These are phyloP conservation scores for Vaccinium corymbosum DNA, from an alignment of 148 eudicot genomes.

Conservation along the genomic window DNA sequence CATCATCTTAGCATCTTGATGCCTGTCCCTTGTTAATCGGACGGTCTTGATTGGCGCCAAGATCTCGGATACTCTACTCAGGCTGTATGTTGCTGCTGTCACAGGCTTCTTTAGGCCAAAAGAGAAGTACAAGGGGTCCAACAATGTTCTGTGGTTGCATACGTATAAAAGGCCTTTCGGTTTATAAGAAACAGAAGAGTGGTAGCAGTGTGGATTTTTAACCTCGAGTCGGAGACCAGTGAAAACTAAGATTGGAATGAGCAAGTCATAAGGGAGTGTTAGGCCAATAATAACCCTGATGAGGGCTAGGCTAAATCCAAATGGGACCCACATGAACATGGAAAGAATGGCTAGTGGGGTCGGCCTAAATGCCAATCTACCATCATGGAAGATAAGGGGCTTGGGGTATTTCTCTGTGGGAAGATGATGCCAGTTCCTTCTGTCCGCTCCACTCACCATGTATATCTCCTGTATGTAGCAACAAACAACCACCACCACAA, in stretches of 20 bases:
- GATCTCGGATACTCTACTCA: slow-evolving; percentile 63
- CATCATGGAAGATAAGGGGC: slow-evolving; percentile 83
- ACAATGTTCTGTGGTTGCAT: slow-evolving; percentile 69
- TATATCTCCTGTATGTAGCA: slow-evolving; percentile 53
- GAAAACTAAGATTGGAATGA: slow-evolving; percentile 38
- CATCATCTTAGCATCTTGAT: slow-evolving; percentile 53
- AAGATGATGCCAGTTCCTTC: slow-evolving; percentile 49
- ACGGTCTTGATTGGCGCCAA: slow-evolving; percentile 68
- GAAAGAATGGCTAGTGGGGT: slow-evolving; percentile 41
- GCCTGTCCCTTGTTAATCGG: slow-evolving; percentile 50
- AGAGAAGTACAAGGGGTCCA: slow-evolving; percentile 68
- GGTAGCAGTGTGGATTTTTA: slow-evolving; percentile 9
- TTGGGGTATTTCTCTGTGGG: slow-evolving; percentile 57
- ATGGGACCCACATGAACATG: slow-evolving; percentile 70
- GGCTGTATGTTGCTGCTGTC: slow-evolving; percentile 67
- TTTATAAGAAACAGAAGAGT: background rate
- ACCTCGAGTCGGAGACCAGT: slow-evolving; percentile 40
- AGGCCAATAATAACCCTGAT: slow-evolving; percentile 39
- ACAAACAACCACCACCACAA: background rate
- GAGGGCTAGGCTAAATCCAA: slow-evolving; percentile 43
- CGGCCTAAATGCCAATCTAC: slow-evolving; percentile 69
- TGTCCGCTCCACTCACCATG: slow-evolving; percentile 44
- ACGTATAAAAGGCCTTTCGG: slow-evolving; percentile 55
- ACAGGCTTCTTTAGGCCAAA: slow-evolving; percentile 46
- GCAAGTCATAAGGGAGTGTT: slow-evolving; percentile 34